Conservation (phyloP, 2,329 filamentous ascomycete species). For the Diaporthe batatas region DNA sequence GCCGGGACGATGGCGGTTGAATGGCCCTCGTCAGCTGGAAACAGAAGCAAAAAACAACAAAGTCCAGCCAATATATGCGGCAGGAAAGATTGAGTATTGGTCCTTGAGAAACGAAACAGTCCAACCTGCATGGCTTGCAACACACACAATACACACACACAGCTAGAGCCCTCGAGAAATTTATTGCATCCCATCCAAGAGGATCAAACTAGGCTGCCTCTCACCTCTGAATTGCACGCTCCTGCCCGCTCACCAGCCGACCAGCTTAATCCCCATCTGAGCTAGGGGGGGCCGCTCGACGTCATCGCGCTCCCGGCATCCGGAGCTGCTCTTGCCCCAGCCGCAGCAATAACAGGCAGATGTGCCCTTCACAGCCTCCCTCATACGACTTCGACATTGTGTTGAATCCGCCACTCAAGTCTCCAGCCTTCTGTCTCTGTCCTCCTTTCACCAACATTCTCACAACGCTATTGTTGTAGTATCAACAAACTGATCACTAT, state of each 20-base stretch:
- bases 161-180: not conserved
- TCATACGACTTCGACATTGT: not conserved
- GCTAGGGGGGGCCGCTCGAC: slow-evolving; percentile 8
- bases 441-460: not conserved
- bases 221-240: too few species aligned
- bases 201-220: not conserved
- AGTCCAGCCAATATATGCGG: slow-evolving; percentile 7
- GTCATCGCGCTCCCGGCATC: slow-evolving; percentile 20
- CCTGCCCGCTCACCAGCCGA: slow-evolving; percentile 8
- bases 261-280: slow-evolving; percentile 14
- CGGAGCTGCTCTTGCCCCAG: slow-evolving; percentile 8
- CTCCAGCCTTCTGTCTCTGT: not conserved
- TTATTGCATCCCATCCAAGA: not conserved
- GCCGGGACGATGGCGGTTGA: slow-evolving; percentile 25
- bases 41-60: slow-evolving; percentile 33
- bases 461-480: slow-evolving; percentile 17
- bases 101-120: not conserved
- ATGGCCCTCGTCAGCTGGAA: slow-evolving; percentile 11
- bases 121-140: not conserved
- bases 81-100: not conserved
- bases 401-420: not conserved
- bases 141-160: not conserved
- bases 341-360: slow-evolving; percentile 12
- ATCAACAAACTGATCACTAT: not conserved
- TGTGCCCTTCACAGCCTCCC: slow-evolving; percentile 19